Conservation (phyloP, 345 rosid species). For the Hypericum perforatum region DNA sequence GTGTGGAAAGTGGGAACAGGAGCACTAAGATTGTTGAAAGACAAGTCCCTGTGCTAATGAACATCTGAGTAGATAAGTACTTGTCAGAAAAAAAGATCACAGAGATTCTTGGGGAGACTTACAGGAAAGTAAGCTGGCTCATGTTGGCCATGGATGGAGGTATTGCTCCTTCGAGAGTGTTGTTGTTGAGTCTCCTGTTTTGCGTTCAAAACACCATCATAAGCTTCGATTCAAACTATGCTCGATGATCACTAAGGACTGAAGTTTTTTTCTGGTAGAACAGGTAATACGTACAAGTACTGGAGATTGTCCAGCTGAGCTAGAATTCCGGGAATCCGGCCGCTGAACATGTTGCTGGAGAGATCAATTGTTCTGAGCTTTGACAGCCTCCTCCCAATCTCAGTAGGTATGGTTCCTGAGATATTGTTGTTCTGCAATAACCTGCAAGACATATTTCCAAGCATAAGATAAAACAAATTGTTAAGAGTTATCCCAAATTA, state of each 20-base stretch:
- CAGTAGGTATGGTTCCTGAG: constrained; percentile 61
- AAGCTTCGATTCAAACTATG: constrained; percentile 3
- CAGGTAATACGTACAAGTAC: constrained; percentile 39
- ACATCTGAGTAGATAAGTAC: not conserved
- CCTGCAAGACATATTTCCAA: constrained; percentile 31
- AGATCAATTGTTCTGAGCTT: constrained; percentile 79
- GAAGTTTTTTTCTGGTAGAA: not conserved
- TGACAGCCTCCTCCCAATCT: constrained; percentile 60
- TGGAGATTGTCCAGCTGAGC: constrained; percentile 49
- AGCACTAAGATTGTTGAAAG: constrained; percentile 32
- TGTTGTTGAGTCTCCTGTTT: constrained; percentile 71
- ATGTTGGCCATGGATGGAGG: constrained; percentile 66
- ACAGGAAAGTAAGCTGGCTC: constrained; percentile 78
- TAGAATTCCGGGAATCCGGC: constrained; percentile 53
- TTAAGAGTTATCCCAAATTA: not conserved
- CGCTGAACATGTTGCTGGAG: constrained; percentile 58
- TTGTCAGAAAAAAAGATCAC: not conserved
- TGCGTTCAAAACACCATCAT: constrained; percentile 9
- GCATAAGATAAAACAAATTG: not conserved
- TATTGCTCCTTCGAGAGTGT: constrained; percentile 59
- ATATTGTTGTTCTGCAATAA: constrained; percentile 67
- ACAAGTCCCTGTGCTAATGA: constrained; percentile 25
- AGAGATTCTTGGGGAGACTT: constrained; percentile 17
- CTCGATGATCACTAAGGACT: not conserved
- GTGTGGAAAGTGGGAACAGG: constrained; percentile 26